Percentiles rank a stretch among this genome's conserved stretches.
phyloP scores from a whole-genome alignment of 2,329 filamentous ascomycete species.

The Pseudocercospora vitis region DNA sequence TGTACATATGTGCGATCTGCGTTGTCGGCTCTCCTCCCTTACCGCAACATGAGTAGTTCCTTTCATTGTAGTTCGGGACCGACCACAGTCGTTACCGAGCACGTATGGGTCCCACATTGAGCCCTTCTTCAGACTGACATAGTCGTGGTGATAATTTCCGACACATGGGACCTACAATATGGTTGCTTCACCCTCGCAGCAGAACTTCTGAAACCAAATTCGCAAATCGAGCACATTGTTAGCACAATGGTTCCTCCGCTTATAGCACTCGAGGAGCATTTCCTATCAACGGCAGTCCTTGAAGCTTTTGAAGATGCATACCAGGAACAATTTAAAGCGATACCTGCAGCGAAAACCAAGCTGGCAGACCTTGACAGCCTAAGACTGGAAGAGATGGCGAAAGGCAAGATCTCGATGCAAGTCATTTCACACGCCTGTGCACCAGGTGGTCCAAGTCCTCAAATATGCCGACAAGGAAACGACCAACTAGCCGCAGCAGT shows the following conservation, averaged over 20 bases:
- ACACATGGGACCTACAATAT: not conserved
- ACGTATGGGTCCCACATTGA: not conserved
- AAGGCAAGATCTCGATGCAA: conserved; percentile 36
- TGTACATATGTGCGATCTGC: conserved; percentile 7
- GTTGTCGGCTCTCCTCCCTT: conserved; percentile 6
- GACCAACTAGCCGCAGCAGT: conserved; percentile 37
- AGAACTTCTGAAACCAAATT: not conserved
- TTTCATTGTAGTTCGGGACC: not conserved
- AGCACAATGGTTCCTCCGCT: conserved; percentile 36
- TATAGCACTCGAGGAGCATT: conserved; percentile 42
- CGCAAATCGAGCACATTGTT: not conserved
- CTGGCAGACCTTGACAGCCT: conserved; percentile 33
- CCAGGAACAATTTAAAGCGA: conserved; percentile 37
- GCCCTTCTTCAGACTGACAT: not conserved
- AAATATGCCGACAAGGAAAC: conserved; percentile 36
- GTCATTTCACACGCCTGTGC: conserved; percentile 39
- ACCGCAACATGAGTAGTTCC: not conserved
- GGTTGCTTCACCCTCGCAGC: not conserved
- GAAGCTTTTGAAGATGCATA: conserved; percentile 34
- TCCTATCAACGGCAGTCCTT: conserved; percentile 37
- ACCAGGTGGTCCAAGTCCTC: conserved; percentile 31
- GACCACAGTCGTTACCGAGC: conserved; percentile 8
- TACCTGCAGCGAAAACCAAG: conserved; percentile 33
- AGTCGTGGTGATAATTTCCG: not conserved
- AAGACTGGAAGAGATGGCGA: conserved; percentile 38